phyloP scores from a whole-genome alignment of 1,139 yeast species.

The Kurtzmaniella quercitrusa region DNA sequence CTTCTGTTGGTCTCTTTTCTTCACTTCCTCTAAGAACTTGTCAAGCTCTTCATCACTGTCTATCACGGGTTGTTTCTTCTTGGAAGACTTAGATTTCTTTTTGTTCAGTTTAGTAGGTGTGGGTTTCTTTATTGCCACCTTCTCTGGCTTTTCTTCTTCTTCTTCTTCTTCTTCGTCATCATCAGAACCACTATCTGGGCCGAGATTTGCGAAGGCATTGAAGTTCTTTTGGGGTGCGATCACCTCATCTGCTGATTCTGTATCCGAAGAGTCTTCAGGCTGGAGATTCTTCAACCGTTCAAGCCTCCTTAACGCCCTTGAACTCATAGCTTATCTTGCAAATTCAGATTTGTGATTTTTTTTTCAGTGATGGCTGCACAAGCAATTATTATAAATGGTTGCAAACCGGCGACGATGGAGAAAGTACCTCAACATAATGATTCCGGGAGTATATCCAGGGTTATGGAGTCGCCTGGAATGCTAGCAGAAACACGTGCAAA shows the following conservation, averaged over 20 bases:
- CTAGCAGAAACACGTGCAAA: too few species aligned
- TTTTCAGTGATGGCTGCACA: background rate
- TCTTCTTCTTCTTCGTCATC: constrained; percentile 9
- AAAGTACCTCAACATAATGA: background rate
- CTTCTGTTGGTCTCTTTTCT: constrained; percentile 27
- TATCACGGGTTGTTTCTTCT: constrained; percentile 12
- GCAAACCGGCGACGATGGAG: background rate
- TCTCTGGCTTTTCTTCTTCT: constrained; percentile 11
- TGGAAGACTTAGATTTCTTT: constrained; percentile 11
- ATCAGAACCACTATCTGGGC: constrained; percentile 26
- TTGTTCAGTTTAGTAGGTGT: constrained; percentile 13
- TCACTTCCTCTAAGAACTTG: constrained; percentile 31
- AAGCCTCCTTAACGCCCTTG: constrained; percentile 57
- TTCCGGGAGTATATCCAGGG: background rate
- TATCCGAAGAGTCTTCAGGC: constrained; percentile 8
- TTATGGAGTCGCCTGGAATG: too few species aligned
- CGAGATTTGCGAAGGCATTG: constrained; percentile 55
- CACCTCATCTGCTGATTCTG: constrained; percentile 12
- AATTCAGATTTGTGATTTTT: background rate
- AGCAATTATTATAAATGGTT: background rate
- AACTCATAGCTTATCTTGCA: constrained; percentile 47
- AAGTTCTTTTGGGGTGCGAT: constrained; percentile 19
- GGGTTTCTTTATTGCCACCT: constrained; percentile 6
- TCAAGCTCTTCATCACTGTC: constrained; percentile 43
- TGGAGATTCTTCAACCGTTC: constrained; percentile 19